These are phyloP conservation scores for Rhodotorula paludigena DNA, from an alignment of 768 basidiomycete species.

Conservation along the genomic window DNA sequence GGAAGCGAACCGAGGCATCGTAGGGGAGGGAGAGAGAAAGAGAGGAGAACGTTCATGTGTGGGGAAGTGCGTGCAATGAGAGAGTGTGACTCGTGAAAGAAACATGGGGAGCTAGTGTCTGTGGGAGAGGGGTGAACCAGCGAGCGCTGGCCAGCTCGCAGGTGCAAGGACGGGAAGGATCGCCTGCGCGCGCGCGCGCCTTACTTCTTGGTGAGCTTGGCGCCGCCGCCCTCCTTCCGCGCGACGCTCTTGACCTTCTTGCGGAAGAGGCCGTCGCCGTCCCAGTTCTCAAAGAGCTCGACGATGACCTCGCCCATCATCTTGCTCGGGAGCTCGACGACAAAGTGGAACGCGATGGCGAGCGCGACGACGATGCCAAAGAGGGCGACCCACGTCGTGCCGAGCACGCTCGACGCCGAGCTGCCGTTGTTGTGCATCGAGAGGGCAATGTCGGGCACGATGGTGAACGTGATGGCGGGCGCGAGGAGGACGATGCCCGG, in stretches of 20 bases:
- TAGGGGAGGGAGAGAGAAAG: not conserved
- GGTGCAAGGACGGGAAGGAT: not conserved
- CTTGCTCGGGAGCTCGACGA: slow-evolving; percentile 44
- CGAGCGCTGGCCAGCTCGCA: not conserved
- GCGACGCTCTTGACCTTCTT: not conserved
- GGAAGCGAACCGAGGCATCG: too few species aligned
- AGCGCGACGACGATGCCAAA: slow-evolving; percentile 40
- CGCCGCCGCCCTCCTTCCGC: not conserved
- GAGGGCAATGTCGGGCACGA: slow-evolving; percentile 43
- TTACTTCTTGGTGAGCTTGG: slow-evolving; percentile 11
- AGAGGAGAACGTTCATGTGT: not conserved
- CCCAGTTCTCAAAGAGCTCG: slow-evolving; percentile 41
- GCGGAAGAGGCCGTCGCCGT: slow-evolving; percentile 22
- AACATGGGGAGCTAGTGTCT: not conserved
- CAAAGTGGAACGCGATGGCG: slow-evolving; percentile 44
- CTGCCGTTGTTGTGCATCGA: slow-evolving; percentile 38
- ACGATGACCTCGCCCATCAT: slow-evolving; percentile 43
- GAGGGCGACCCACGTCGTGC: slow-evolving; percentile 41
- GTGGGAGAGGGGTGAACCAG: not conserved
- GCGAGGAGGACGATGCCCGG: slow-evolving; percentile 44
- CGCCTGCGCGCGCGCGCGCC: not conserved
- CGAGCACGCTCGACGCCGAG: slow-evolving; percentile 38
- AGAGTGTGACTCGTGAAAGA: not conserved
- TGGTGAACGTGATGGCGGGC: slow-evolving; percentile 42
- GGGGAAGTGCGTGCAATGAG: not conserved